Conservation (phyloP, 371 early-diverging fungal species). For the Apophysomyces elegans region DNA sequence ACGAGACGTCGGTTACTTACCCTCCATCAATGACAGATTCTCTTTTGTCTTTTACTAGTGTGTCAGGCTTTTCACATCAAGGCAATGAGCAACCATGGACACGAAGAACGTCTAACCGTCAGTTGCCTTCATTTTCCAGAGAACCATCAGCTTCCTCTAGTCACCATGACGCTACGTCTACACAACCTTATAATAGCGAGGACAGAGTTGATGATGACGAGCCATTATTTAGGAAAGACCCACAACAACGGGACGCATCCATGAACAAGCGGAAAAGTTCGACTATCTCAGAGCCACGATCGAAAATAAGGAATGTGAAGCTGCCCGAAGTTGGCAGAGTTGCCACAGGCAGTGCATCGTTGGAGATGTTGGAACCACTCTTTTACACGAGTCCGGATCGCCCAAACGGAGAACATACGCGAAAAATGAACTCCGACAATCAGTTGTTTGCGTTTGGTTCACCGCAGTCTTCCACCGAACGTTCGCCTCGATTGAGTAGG, state of each 20-base stretch:
- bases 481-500: neutral
- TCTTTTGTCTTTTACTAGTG: neutral
- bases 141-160: neutral
- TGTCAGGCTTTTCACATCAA: slow-evolving; percentile 1
- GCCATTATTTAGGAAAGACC: neutral
- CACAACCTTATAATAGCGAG: neutral
- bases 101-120: neutral
- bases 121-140: neutral
- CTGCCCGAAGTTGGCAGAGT: neutral
- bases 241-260: neutral
- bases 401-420: neutral
- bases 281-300: neutral
- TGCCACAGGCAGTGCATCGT: neutral
- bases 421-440: neutral
- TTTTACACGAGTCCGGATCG: neutral
- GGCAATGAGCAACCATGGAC: neutral
- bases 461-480: neutral
- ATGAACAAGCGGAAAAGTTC: neutral
- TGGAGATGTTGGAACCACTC: neutral
- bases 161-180: neutral
- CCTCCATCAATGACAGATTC: neutral
- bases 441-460: neutral
- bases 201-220: slow-evolving; percentile 1
- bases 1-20: neutral
- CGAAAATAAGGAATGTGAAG: neutral